A percentile compares a stretch with the other conserved stretches of the same genome.
Conservation (phyloP, 2,329 filamentous ascomycete species). For the Botrytis paeoniae region DNA sequence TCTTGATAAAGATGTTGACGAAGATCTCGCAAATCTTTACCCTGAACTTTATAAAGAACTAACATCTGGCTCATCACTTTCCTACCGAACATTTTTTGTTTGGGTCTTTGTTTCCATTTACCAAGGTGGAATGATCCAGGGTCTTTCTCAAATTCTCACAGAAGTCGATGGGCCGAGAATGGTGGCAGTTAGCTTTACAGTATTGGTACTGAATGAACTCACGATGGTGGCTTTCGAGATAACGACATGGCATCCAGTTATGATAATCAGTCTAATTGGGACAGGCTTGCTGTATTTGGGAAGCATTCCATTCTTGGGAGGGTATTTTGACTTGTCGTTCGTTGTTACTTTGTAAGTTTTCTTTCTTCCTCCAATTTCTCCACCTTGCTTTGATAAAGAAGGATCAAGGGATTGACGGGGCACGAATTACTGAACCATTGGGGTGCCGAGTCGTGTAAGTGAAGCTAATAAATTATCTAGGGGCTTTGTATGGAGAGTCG, state of each 20-base stretch:
- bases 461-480: constrained; percentile 41
- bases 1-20: constrained; percentile 91
- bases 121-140: constrained; percentile 92
- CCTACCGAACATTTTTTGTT: constrained; percentile 91
- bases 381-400: neutral
- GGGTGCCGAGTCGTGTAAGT: neutral
- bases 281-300: constrained; percentile 79
- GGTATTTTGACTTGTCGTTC: constrained; percentile 85
- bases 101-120: constrained; percentile 96
- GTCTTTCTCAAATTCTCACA: constrained; percentile 84
- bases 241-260: constrained; percentile 93
- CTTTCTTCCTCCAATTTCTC: constrained; percentile 24
- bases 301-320: constrained; percentile 78
- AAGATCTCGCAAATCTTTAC: constrained; percentile 88
- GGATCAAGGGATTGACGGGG: neutral
- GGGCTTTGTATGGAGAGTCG: constrained; percentile 85
- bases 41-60: constrained; percentile 97
- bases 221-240: constrained; percentile 97
- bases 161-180: constrained; percentile 71
- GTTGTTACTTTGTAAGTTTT: constrained; percentile 62
- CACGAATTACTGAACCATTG: neutral
- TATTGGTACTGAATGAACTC: constrained; percentile 88
- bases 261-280: constrained; percentile 80
- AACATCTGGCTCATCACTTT: constrained; percentile 81
- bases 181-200: constrained; percentile 89